Percentiles rank a stretch among this genome's conserved stretches.
These are phyloP conservation scores for Stemphylium lycopersici DNA, from an alignment of 2,329 filamentous ascomycete genomes.

Conservation along the genomic window DNA sequence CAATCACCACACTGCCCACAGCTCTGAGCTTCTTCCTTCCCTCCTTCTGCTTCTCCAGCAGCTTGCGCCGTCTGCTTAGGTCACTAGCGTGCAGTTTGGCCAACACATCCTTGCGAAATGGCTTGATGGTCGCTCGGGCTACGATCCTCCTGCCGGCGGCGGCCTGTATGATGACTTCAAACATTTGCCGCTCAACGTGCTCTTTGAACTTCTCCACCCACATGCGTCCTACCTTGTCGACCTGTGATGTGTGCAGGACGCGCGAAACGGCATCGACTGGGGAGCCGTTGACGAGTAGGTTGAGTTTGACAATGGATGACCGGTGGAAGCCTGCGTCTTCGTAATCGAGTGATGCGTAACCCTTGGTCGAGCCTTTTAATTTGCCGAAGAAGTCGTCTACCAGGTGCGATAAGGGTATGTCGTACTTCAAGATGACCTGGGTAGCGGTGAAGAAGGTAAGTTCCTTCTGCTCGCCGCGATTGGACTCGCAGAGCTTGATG, in stretches of 20 bases:
- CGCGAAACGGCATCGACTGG: conserved; percentile 95
- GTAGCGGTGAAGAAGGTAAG: conserved; percentile 89
- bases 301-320: conserved; percentile 83
- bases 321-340: conserved; percentile 89
- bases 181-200: conserved; percentile 96
- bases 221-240: conserved; percentile 76
- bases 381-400: conserved; percentile 98
- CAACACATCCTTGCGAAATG: conserved; percentile 93
- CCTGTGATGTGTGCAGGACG: conserved; percentile 82
- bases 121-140: conserved; percentile 92
- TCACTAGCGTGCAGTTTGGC: conserved; percentile 93
- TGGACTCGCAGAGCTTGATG: conserved; percentile 91
- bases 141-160: conserved; percentile 81
- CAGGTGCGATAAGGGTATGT: conserved; percentile 83
- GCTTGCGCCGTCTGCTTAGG: conserved; percentile 78
- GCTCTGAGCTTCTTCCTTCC: conserved; percentile 85
- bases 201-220: conserved; percentile 98
- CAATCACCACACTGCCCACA: conserved; percentile 90
- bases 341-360: conserved; percentile 95
- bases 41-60: conserved; percentile 96
- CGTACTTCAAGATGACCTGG: conserved; percentile 94
- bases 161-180: conserved; percentile 94
- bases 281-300: conserved; percentile 89
- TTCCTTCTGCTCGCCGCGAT: conserved; percentile 84
- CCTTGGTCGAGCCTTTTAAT: conserved; percentile 90